Base-by-base conservation (phyloP, 768 basidiomycete species). In the Leccinum truebloodii region DNA sequence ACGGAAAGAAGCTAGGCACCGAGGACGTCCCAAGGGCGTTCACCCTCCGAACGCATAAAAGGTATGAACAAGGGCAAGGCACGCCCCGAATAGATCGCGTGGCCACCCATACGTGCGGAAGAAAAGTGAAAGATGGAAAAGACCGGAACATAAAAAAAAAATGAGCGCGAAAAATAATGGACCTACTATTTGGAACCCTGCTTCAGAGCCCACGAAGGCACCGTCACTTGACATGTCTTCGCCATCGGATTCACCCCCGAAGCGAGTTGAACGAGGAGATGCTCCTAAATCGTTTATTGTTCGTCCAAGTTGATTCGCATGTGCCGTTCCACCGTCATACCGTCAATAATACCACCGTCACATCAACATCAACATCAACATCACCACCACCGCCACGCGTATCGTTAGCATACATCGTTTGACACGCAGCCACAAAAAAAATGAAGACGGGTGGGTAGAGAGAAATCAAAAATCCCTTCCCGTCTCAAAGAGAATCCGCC, bases 221-320 rank as follows among this genome's bases (percentile, higher is more conserved):
- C 73, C 59, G 67, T 71, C 24, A 78, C 70, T 51, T 59, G 52
- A 6, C 24, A 26, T 6, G 62, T 63, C 49, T 67, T 61, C 53
- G 63, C 58, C 18, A 54, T 66, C 0, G 85, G 78, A 50, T 77
- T 68, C 57, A 86, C 77, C 34, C 72, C 63, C 20, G 73, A 71
- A 8, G 80, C 83, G n/a, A 88, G 74, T 1, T 72, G 79, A 3
- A 69, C 66, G 39, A 41, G 39, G 12, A 84, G 59, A 53, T 67
- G 78, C 7, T 66, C 78, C 84, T 66, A n/a, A 44, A 44, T 44
- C n/a, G 44, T 44, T 44, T 44, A 20, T 44, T 44, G n/a, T 44
- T 20, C n/a, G n/a, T 44, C 44, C 44, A 14, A 44, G n/a, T 44
- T 44, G 44, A 44, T 44, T 44, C 44, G n/a, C 39, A 41, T 44